Percentiles rank a stretch among this genome's conserved stretches.
phyloP scores from a whole-genome alignment of 2,329 filamentous ascomycete species.

The Fulvia fulva region DNA sequence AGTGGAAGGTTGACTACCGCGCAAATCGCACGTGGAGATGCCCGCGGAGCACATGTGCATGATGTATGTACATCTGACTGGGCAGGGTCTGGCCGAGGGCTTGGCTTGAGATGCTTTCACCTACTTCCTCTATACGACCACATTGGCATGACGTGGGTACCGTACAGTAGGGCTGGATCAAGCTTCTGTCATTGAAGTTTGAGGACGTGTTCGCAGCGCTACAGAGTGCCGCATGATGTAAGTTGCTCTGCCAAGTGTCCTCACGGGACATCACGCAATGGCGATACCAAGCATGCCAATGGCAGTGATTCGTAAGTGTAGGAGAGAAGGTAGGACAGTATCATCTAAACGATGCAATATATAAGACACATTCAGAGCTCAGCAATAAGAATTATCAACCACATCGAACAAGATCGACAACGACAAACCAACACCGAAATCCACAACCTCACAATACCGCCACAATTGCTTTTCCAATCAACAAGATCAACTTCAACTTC shows the following conservation, averaged over 20 bases:
- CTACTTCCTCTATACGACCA: neutral
- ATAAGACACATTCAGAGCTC: neutral
- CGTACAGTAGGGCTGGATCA: neutral
- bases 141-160: conserved; percentile 1
- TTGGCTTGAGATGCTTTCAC: neutral
- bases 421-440: neutral
- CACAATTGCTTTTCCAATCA: neutral
- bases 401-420: neutral
- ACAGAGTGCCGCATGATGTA: neutral
- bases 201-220: neutral
- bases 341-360: neutral
- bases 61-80: conserved; percentile 1
- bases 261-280: neutral
- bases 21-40: neutral
- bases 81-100: conserved; percentile 2
- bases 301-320: neutral
- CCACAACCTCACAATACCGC: neutral
- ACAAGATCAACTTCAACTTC: neutral
- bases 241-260: neutral
- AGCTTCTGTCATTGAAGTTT: neutral
- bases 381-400: neutral
- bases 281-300: neutral
- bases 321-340: neutral
- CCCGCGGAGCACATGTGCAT: neutral
- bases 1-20: neutral